phyloP scores from a whole-genome alignment of 768 basidiomycete genomes.

The Calocybe cyanea region DNA sequence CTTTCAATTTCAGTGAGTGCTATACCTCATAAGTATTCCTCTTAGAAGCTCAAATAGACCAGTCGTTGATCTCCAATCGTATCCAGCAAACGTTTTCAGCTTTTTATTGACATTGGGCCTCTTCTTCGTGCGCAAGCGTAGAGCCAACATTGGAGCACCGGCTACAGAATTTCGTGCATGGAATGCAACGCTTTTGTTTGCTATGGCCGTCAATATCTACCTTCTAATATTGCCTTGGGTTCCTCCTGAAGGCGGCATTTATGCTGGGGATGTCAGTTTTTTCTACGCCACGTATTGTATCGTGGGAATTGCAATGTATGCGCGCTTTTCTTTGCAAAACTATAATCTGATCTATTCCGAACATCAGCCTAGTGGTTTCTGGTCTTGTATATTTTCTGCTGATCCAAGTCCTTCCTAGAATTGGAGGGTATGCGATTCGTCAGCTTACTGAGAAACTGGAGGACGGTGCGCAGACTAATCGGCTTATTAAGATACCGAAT shows the following conservation, averaged over 20 bases:
- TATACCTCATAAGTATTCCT: no score
- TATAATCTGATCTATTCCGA: no score
- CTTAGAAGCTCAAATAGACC: no score
- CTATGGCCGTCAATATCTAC: constrained; percentile 33
- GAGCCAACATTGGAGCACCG: constrained; percentile 27
- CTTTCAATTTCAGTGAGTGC: constrained; percentile 38
- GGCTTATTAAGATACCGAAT: constrained; percentile 28
- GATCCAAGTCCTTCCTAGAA: constrained; percentile 39
- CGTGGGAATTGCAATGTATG: constrained; percentile 32
- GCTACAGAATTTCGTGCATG: constrained; percentile 32
- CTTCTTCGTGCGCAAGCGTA: constrained; percentile 30
- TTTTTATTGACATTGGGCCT: constrained; percentile 32
- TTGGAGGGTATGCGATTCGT: constrained; percentile 40
- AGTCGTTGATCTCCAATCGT: constrained; percentile 39
- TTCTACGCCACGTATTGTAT: constrained; percentile 41
- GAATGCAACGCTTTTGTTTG: constrained; percentile 31
- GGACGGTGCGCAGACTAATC: constrained; percentile 28
- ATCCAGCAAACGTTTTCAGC: constrained; percentile 32
- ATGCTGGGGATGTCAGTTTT: constrained; percentile 38
- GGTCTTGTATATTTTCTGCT: constrained; percentile 28
- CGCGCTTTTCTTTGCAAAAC: no score
- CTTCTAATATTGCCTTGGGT: constrained; percentile 39
- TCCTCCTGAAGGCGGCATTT: constrained; percentile 33
- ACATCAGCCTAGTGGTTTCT: constrained; percentile 29
- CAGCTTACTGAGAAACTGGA: constrained; percentile 41